A percentile compares a stretch with the other conserved stretches of the same genome.
These are phyloP conservation scores for Xerocomus minutiporus DNA, from an alignment of 1,284 basidiomycete genomes.

Conservation along the genomic window DNA sequence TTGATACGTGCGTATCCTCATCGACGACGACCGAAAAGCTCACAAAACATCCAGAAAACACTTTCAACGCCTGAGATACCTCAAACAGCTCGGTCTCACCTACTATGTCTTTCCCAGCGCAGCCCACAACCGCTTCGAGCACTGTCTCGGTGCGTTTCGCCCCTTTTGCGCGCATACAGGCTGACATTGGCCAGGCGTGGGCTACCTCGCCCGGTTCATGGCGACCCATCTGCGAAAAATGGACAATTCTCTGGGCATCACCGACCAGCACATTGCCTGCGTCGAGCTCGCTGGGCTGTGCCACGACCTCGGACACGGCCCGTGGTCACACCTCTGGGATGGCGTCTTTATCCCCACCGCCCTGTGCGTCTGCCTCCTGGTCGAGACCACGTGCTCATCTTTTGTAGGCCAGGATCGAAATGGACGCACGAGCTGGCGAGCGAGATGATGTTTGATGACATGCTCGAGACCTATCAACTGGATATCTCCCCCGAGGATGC, in stretches of 20 bases:
- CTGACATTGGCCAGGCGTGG: slow-evolving; percentile 49
- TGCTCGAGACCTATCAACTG: slow-evolving; percentile 43
- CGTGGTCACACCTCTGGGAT: slow-evolving; percentile 61
- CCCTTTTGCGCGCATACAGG: neutral
- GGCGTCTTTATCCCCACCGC: slow-evolving; percentile 46
- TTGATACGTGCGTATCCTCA: slow-evolving; percentile 37
- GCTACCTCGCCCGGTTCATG: slow-evolving; percentile 60
- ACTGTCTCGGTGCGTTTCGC: slow-evolving; percentile 55
- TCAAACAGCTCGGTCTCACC: slow-evolving; percentile 75
- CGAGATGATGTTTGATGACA: slow-evolving; percentile 57
- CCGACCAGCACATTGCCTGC: slow-evolving; percentile 47
- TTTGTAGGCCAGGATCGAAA: slow-evolving; percentile 20
- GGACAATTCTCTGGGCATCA: slow-evolving; percentile 62
- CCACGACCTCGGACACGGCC: slow-evolving; percentile 57
- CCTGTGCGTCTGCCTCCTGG: slow-evolving; percentile 34
- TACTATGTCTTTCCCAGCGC: slow-evolving; percentile 73
- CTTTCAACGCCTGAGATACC: slow-evolving; percentile 66
- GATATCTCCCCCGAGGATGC: slow-evolving; percentile 38
- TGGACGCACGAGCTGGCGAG: slow-evolving; percentile 57
- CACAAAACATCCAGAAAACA: slow-evolving; percentile 45
- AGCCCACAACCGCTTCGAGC: slow-evolving; percentile 76
- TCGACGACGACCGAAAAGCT: neutral
- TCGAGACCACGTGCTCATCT: neutral
- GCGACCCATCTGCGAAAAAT: slow-evolving; percentile 50
- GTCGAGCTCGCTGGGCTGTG: slow-evolving; percentile 54